Percentiles rank a stretch among this genome's conserved stretches.
These are phyloP conservation scores for Stenogyne calaminthoides DNA, from an alignment of 305 asterid genomes.

Conservation along the genomic window DNA sequence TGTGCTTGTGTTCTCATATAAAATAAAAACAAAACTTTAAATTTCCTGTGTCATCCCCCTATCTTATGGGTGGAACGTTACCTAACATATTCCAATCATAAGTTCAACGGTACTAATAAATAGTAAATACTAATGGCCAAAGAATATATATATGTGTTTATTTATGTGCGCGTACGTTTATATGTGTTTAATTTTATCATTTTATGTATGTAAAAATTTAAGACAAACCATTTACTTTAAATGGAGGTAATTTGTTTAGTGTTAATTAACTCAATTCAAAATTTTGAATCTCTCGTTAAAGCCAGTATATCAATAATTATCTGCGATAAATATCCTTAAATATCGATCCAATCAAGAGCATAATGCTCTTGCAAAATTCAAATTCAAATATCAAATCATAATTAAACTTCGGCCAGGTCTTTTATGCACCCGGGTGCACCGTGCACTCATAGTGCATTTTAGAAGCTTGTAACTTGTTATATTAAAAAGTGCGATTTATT, in stretches of 20 bases:
- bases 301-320: not conserved
- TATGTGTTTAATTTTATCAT: not conserved
- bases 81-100: conserved; percentile 29
- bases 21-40: not conserved
- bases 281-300: conserved; percentile 2
- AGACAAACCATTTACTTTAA: not conserved
- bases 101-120: conserved; percentile 23
- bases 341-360: conserved; percentile 8
- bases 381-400: conserved; percentile 19
- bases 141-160: too few relatives aligned
- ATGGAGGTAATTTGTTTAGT: not conserved
- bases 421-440: too few relatives aligned
- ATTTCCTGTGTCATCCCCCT: not conserved
- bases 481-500: too few relatives aligned
- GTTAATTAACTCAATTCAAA: not conserved
- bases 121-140: not conserved
- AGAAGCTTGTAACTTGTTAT: too few relatives aligned
- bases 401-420: too few relatives aligned
- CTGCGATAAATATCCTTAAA: not conserved
- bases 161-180: too few relatives aligned
- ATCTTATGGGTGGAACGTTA: conserved; percentile 21
- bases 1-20: too few relatives aligned
- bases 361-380: not conserved
- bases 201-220: not conserved
- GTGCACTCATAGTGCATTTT: too few relatives aligned